A percentile compares a stretch with the other conserved stretches of the same genome.
These are phyloP conservation scores for Fraxinus sp. DNA, from an alignment of 305 asterid species.

Conservation along the genomic window DNA sequence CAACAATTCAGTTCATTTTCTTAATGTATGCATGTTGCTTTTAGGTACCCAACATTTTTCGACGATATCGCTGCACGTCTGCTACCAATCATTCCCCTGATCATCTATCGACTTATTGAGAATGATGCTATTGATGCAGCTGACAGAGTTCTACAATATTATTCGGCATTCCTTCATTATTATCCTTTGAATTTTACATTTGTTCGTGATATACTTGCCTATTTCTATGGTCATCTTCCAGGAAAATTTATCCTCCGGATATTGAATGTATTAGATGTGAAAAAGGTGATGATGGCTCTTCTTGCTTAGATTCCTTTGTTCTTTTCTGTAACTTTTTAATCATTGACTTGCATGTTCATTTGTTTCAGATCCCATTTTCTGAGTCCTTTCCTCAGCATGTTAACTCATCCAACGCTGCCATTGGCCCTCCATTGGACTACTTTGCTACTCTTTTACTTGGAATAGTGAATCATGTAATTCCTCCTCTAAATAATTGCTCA, in stretches of 20 bases:
- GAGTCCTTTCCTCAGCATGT: conserved; percentile 93
- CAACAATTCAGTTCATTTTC: conserved; percentile 5
- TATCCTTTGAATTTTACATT: conserved; percentile 90
- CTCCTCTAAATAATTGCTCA: conserved; percentile 66
- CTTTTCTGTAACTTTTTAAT: conserved; percentile 10
- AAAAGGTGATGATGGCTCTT: conserved; percentile 55
- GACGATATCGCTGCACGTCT: conserved; percentile 95
- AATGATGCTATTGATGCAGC: conserved; percentile 93
- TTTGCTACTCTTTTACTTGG: conserved; percentile 84
- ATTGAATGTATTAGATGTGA: conserved; percentile 70
- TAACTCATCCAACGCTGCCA: conserved; percentile 69
- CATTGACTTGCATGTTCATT: conserved; percentile 18
- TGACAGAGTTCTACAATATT: conserved; percentile 81
- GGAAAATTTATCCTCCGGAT: conserved; percentile 83
- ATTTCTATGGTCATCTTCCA: conserved; percentile 96
- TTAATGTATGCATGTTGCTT: conserved; percentile 23
- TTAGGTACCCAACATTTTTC: conserved; percentile 92
- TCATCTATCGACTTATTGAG: conserved; percentile 82
- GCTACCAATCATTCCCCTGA: conserved; percentile 89
- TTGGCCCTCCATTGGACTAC: conserved; percentile 87
- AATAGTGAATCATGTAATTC: conserved; percentile 86
- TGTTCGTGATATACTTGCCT: conserved; percentile 96
- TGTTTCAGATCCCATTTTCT: conserved; percentile 83
- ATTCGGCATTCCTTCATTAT: conserved; percentile 76
- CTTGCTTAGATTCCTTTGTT: conserved; percentile 10